Conservation (phyloP, 306 rosid species). For the Clitoria ternatea region DNA sequence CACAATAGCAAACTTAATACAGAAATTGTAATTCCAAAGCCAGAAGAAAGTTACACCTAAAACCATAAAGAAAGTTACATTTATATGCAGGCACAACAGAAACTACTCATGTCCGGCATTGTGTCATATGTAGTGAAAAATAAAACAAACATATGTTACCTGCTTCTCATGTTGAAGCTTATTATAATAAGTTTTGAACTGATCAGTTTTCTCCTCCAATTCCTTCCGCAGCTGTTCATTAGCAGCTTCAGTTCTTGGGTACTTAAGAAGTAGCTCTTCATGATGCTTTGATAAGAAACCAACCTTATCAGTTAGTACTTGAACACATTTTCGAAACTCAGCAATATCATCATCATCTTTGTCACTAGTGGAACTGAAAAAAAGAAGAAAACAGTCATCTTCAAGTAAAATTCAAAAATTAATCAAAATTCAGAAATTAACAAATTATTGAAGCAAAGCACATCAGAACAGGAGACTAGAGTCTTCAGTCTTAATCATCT, state of each 20-base stretch:
- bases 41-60: too few species aligned
- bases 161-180: constrained; percentile 96
- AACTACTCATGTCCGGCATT: too few species aligned
- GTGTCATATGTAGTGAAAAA: not conserved
- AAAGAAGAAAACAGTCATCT: constrained; percentile 17
- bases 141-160: constrained; percentile 42
- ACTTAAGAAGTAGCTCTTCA: constrained; percentile 75
- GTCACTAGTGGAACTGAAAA: constrained; percentile 71
- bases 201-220: constrained; percentile 75
- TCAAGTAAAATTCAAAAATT: not conserved
- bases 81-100: too few species aligned
- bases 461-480: constrained; percentile 4
- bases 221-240: constrained; percentile 82
- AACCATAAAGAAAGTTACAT: too few species aligned
- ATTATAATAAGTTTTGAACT: constrained; percentile 73
- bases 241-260: constrained; percentile 61
- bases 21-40: too few species aligned
- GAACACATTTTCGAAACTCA: constrained; percentile 75
- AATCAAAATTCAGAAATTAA: not conserved
- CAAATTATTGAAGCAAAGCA: too few species aligned
- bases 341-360: constrained; percentile 80
- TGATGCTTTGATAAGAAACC: constrained; percentile 71
- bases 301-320: constrained; percentile 69
- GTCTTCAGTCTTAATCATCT: too few species aligned
- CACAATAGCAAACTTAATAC: not conserved